Base-by-base conservation (phyloP, 2,329 filamentous ascomycete species). In the Clarireedia paspali region DNA sequence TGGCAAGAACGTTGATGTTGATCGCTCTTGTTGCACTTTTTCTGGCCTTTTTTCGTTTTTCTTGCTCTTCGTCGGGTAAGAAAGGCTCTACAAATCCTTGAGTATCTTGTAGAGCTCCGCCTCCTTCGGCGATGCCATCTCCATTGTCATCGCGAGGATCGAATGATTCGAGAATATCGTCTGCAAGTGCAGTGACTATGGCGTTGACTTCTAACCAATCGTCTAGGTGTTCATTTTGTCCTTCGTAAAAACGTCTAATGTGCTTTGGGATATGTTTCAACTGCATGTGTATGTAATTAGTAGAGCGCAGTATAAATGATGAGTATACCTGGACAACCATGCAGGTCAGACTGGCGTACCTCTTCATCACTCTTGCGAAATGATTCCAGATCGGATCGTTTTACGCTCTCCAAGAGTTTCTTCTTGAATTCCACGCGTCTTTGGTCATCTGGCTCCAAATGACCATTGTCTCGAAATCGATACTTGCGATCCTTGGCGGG, bases 91-190 rank as follows among this genome's bases (percentile, higher is more conserved):
- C 73, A 48, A 75, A 73, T 45, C 77, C 80, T 6, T 71, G 68
- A 4, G 72, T 74, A 24, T 64, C 67, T 50, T 79, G 76, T 24
- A 83, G 64, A 0, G 75, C 75, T 0, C 79, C 79, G 5, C 72
- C 69, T 17, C 78, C 70, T 62, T 83, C 81, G 6, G 71, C 71
- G n/a, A 78, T 67, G 2, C 81, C 80, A 61, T 83, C 80, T 30
- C 75, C 71, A 59, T 83, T 80, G 1, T 76, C 71, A 53, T 83
- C 81, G 46, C 62, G 52, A 1, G 80, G 80, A 58, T 80, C 74
- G 74, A 83, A 81, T 44, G 74, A 78, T 57, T 83, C 81, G n/a
- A 83, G 71, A 6, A 83, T 75, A 62, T 83, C 78, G 62, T 82
- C 79, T 10, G 80, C 77, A 40, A 83, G 72, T 24, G 75, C 73